Conservation (phyloP, 164 flowering plant species). For the Magnolia kwangsiensis region DNA sequence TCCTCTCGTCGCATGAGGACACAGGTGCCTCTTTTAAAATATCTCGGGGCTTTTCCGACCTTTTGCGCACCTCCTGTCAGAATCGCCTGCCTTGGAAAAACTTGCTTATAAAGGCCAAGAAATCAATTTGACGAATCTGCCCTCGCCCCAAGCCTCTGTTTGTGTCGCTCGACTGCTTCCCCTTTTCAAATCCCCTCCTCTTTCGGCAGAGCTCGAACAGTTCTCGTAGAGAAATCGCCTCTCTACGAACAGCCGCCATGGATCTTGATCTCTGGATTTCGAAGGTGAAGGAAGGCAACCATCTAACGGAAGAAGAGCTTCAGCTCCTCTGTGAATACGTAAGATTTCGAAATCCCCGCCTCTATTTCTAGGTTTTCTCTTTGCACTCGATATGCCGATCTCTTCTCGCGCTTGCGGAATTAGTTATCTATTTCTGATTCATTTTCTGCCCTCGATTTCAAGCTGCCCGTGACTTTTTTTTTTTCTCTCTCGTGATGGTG, state of each 20-base stretch:
- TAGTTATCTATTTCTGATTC: too few species aligned
- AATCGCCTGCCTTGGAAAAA: too few species aligned
- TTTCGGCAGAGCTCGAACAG: neutral
- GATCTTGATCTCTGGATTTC: slow-evolving; percentile 62
- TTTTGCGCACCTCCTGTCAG: too few species aligned
- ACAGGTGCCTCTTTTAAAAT: too few species aligned
- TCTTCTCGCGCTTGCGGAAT: neutral
- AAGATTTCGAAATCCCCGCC: neutral
- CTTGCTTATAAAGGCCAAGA: too few species aligned
- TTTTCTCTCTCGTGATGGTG: too few species aligned
- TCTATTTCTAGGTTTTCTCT: neutral
- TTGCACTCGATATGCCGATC: neutral
- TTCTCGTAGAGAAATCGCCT: neutral
- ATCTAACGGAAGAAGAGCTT: slow-evolving; percentile 55
- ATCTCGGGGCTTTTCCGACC: too few species aligned
- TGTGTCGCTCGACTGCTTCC: neutral
- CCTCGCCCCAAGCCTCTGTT: neutral
- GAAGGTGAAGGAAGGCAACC: slow-evolving; percentile 59
- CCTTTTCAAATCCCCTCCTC: neutral
- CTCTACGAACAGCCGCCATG: slow-evolving; percentile 22
- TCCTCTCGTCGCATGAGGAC: too few species aligned
- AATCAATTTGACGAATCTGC: too few species aligned
- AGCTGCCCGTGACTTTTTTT: neutral
- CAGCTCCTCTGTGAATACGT: slow-evolving; percentile 62
- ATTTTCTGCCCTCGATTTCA: neutral